Evolutionary conservation across 495 filamentous ascomycete species (phyloP).

Genomic region (Delitschia confertaspora): DNA sequence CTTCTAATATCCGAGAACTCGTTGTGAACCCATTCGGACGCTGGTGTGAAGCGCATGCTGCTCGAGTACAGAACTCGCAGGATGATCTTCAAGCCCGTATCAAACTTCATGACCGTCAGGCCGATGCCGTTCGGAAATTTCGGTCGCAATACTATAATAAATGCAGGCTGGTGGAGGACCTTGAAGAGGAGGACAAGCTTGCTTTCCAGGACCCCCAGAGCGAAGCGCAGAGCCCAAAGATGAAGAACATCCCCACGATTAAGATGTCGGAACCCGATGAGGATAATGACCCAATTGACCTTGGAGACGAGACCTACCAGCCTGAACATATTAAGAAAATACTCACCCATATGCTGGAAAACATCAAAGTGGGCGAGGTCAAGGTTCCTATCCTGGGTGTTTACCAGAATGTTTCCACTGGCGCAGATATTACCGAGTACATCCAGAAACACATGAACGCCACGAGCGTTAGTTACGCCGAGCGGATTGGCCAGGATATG

Average conservation of each 20-base stretch:
- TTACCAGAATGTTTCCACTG: slow-evolving; percentile 84
- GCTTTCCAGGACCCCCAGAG: slow-evolving; percentile 76
- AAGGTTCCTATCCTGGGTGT: slow-evolving; percentile 94
- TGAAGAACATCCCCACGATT: slow-evolving; percentile 41
- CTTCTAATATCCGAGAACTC: slow-evolving; percentile 88
- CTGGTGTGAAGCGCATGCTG: slow-evolving; percentile 91
- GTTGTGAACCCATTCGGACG: slow-evolving; percentile 88
- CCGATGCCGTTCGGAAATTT: slow-evolving; percentile 80
- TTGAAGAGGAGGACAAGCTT: slow-evolving; percentile 97
- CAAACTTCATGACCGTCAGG: slow-evolving; percentile 86
- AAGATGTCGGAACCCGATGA: slow-evolving; percentile 48
- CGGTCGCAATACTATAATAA: slow-evolving; percentile 98
- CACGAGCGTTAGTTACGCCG: slow-evolving; percentile 75
- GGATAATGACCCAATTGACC: slow-evolving; percentile 63
- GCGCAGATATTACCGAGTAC: slow-evolving; percentile 89
- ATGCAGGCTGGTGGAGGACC: slow-evolving; percentile 87
- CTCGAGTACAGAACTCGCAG: slow-evolving; percentile 83
- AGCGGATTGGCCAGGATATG: slow-evolving; percentile 89
- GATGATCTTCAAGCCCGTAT: slow-evolving; percentile 83
- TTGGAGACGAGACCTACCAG: slow-evolving; percentile 78
- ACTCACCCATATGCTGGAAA: slow-evolving; percentile 74
- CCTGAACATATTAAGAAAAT: slow-evolving; percentile 86
- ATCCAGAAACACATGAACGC: slow-evolving; percentile 80
- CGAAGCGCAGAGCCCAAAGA: slow-evolving; percentile 51
- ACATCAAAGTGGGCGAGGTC: slow-evolving; percentile 74